Conservation (phyloP, 768 basidiomycete genomes). For the Tephrocybe sp. region DNA sequence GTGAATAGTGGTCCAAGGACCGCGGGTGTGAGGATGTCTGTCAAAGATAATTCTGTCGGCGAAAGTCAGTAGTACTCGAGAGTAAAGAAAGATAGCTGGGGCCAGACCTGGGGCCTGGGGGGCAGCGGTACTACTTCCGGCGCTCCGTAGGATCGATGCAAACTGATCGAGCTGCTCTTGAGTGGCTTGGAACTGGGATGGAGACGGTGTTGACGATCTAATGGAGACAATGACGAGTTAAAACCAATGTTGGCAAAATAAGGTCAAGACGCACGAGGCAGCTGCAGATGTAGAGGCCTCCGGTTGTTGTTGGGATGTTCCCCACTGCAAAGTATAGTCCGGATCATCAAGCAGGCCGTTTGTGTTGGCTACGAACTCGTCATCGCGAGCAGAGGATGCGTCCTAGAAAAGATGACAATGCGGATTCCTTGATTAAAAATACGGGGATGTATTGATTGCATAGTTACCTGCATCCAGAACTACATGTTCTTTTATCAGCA, state of each 20-base stretch:
- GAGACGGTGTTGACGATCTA: slow-evolving; percentile 9
- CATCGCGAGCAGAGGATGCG: slow-evolving; percentile 61
- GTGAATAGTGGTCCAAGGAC: slow-evolving; percentile 72
- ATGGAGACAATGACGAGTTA: background rate
- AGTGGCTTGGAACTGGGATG: slow-evolving; percentile 39
- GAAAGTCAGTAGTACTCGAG: background rate
- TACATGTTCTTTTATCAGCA: slow-evolving; percentile 23
- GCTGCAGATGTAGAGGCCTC: slow-evolving; percentile 47
- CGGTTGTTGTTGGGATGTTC: slow-evolving; percentile 31
- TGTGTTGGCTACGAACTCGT: slow-evolving; percentile 70
- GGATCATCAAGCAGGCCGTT: slow-evolving; percentile 71
- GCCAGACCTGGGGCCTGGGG: slow-evolving; percentile 29
- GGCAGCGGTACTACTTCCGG: slow-evolving; percentile 30
- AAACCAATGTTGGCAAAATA: background rate
- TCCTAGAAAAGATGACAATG: slow-evolving; percentile 42
- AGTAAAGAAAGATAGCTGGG: background rate
- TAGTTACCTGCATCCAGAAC: slow-evolving; percentile 84
- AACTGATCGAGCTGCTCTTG: slow-evolving; percentile 70
- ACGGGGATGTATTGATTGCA: background rate
- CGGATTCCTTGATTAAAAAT: background rate
- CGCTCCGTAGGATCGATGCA: slow-evolving; percentile 49
- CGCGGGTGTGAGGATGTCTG: slow-evolving; percentile 72
- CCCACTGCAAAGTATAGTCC: slow-evolving; percentile 60
- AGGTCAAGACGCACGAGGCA: slow-evolving; percentile 26
- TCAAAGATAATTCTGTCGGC: slow-evolving; percentile 56